Base-by-base conservation (phyloP, 169 alveolate species). In the Eimeria zaria region DNA sequence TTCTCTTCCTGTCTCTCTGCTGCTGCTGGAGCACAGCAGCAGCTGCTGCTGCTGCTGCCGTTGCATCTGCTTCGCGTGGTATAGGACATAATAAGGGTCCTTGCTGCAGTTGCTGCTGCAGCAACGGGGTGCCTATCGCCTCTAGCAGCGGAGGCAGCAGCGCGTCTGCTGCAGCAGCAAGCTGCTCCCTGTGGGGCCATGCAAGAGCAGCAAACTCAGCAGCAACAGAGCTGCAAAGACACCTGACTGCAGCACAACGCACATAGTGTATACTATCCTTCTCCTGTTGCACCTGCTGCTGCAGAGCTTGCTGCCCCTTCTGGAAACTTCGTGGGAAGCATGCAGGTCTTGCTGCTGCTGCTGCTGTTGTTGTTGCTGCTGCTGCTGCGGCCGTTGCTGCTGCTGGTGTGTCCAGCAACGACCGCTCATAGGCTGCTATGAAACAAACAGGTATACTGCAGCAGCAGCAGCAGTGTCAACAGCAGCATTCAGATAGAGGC, bases 181-280 rank as follows among this genome's bases (percentile, higher is more conserved):
- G 69, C 11, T 20, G 33, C 46, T 80, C 71, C 27, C 89, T 22
- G 60, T 83, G 91, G 48, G 71, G 91, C 91, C 91, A 83, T 4
- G 91, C 91, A 36, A 83, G 55, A 33, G 91, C 91, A 83, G 91
- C 91, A 48, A 83, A 55, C 74, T 83, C 91, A 53, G 91, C 91
- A 83, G 91, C 91, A 6, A 83, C 44, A 33, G 91, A 48, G 71
- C 74, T 64, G 91, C 91, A 83, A 0, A 83, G 91, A 53, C 91
- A 83, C 58, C 76, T 9, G 8, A 48, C 91, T 83, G 91, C 71
- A 55, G 91, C 91, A 53, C 51, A 55, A 1, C 11, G 2, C 41
- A 39, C 44, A 41, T 67, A 16, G 0, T 27, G 16, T 16, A n/a
- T n/a, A n/a, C n/a, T n/a, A n/a, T 9, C 16, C 30, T 9, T 12